Base-by-base conservation (phyloP, 495 filamentous ascomycete species). In the Haplographium delicatum region DNA sequence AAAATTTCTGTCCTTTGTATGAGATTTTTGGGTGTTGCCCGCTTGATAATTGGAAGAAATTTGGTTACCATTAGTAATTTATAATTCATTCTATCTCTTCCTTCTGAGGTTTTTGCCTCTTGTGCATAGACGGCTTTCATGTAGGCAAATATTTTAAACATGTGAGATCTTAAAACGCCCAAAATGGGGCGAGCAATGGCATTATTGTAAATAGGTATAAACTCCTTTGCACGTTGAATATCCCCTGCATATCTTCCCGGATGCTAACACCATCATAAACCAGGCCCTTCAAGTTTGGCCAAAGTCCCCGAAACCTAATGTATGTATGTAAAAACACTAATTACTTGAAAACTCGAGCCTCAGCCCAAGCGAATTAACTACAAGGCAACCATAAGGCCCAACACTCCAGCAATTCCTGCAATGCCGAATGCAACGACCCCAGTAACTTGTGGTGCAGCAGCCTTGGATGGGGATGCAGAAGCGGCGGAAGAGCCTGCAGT, bases 371-470 rank as follows among this genome's bases (percentile, higher is more conserved):
- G 13, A 7, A 31, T 31, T 7, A 9, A 9, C 19, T 48, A 54
- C 44, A 54, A 48, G 13, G 38, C 22, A 33, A 22, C 44, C 37
- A 54, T 54, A 34, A 54, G 11, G 27, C 51, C 51, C 24, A 47
- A 37, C 2, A 48, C 35, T 10, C 51, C 51, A 23, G 48, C 26
- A 35, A 30, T 24, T 22, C 51, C 51, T 19, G 44, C 44, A n/a
- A 54, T 3, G 2, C 44, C 34, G 19, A 31, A 19, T 4, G 37
- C 51, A 26, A 54, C 34, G 35, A 44, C 44, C 3, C 33, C 51
- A 43, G 51, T 54, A 3, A 38, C 31, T 9, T 22, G 25, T 20
- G 51, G 23, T 26, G 34, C 51, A 0, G 25, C 51, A 54, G 26
- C 44, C 4, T 30, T 42, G 3, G 48, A 22, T 24, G 15, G 25